phyloP scores from a whole-genome alignment of 192 early-diverging fungal species.

The Backusella australiensis region DNA sequence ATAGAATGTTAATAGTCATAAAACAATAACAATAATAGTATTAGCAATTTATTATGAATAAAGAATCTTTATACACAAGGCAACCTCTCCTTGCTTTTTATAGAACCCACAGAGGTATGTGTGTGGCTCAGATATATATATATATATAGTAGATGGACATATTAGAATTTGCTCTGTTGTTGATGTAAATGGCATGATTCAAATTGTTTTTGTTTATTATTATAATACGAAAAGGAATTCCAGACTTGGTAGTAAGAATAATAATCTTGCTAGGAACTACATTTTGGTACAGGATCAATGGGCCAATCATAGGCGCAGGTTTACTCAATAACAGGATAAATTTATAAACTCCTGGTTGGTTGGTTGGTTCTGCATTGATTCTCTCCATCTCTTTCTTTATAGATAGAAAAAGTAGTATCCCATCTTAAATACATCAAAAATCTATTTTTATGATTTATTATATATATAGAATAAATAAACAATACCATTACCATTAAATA shows the following conservation, averaged over 20 bases:
- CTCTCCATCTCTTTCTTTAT: background rate
- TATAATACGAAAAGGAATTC: background rate
- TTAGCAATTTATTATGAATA: background rate
- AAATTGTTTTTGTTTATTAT: background rate
- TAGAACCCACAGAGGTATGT: background rate
- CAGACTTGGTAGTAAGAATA: background rate
- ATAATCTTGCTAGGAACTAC: background rate
- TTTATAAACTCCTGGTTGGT: background rate
- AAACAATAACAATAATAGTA: background rate
- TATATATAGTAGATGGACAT: background rate
- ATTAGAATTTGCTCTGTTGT: background rate
- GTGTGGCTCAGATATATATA: background rate
- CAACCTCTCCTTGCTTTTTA: background rate
- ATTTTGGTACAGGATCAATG: background rate
- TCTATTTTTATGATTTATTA: background rate
- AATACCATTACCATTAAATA: background rate
- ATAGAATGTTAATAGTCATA: background rate
- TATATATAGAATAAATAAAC: background rate
- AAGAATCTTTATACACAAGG: background rate
- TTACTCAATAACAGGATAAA: background rate
- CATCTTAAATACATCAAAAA: background rate
- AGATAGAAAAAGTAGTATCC: background rate
- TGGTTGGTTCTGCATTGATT: background rate
- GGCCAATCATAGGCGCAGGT: background rate
- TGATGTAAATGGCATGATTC: background rate